Percentiles rank a stretch among this genome's conserved stretches.
These are phyloP conservation scores for Rosa lucieae DNA, from an alignment of 306 rosid species.

Conservation along the genomic window DNA sequence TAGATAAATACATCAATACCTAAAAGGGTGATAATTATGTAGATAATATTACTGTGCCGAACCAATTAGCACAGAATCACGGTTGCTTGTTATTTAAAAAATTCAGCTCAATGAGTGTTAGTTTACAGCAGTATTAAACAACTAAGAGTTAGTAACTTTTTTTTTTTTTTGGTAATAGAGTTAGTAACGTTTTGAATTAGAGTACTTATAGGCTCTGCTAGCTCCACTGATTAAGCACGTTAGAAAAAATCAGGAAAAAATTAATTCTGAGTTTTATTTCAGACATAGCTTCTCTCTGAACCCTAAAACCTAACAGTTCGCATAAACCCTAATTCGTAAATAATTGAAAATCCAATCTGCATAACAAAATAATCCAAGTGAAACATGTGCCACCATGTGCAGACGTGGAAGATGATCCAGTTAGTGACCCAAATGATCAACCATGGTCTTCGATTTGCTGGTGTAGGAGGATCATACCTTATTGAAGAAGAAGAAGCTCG, in stretches of 20 bases:
- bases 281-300: neutral
- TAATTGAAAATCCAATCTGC: conserved; percentile 14
- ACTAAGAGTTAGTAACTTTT: too few species aligned
- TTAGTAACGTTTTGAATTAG: neutral
- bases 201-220: neutral
- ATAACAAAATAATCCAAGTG: conserved; percentile 21
- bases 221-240: neutral
- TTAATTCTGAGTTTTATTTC: neutral
- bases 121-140: neutral
- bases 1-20: too few species aligned
- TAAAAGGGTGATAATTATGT: neutral
- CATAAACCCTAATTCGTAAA: neutral
- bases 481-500: neutral
- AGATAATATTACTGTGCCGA: neutral
- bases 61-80: neutral
- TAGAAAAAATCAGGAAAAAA: neutral
- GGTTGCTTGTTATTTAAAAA: neutral
- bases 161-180: too few species aligned
- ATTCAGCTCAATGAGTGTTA: neutral
- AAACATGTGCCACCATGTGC: conserved; percentile 79
- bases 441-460: conserved; percentile 9
- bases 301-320: neutral
- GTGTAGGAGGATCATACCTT: neutral
- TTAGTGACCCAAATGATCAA: conserved; percentile 12
- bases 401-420: conserved; percentile 45